A percentile compares a stretch with the other conserved stretches of the same genome.
phyloP scores from a whole-genome alignment of 306 rosid species.

The Heteromeles arbutifolia region DNA sequence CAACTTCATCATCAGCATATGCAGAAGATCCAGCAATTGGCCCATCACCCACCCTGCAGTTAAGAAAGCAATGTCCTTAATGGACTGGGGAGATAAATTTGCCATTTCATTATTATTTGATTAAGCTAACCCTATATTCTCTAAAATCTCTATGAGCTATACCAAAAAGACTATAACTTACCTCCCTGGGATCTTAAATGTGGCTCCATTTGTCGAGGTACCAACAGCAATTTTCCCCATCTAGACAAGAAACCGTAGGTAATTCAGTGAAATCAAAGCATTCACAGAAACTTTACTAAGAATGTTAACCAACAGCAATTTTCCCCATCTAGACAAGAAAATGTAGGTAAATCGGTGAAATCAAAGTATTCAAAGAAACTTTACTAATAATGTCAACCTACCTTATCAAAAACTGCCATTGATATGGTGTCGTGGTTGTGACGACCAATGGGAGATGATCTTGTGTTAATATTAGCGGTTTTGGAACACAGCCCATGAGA shows the following conservation, averaged over 20 bases:
- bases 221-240: conserved; percentile 82
- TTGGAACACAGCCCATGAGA: conserved; percentile 32
- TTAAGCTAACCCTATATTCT: background rate
- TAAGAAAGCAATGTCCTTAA: background rate
- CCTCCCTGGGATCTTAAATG: conserved; percentile 97
- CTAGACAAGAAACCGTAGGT: conserved; percentile 36
- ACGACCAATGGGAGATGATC: conserved; percentile 43
- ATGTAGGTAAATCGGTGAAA: conserved; percentile 2
- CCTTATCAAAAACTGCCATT: conserved; percentile 86
- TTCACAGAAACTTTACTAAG: background rate
- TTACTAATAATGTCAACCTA: conserved; percentile 21
- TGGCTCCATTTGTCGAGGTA: conserved; percentile 93
- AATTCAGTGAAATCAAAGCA: background rate
- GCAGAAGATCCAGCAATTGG: conserved; percentile 87
- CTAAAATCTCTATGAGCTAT: background rate
- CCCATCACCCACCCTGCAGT: conserved; percentile 89
- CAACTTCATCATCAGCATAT: conserved; percentile 70
- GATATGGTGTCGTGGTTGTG: conserved; percentile 90
- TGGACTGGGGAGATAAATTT: background rate
- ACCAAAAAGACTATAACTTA: conserved; percentile 19
- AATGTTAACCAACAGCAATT: conserved; percentile 35
- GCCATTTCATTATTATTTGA: background rate
- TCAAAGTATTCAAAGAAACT: background rate
- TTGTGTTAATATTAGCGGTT: conserved; percentile 19
- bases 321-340: conserved; percentile 58